phyloP scores from a whole-genome alignment of 169 alveolate genomes.

The Fabrea salina region DNA sequence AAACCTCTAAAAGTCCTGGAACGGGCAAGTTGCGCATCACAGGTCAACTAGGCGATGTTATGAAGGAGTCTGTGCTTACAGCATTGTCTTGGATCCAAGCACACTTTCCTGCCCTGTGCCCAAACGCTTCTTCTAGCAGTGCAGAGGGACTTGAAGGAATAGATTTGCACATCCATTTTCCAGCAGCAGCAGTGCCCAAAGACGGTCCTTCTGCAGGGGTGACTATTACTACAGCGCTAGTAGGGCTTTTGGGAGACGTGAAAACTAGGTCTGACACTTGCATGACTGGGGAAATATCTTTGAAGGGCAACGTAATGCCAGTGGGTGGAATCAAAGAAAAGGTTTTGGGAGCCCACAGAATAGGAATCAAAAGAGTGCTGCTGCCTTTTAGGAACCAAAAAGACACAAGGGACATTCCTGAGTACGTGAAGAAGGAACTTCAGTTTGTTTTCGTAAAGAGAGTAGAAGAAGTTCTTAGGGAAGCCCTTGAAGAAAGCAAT shows the following conservation, averaged over 20 bases:
- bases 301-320: conserved; percentile 90
- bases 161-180: conserved; percentile 89
- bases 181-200: conserved; percentile 90
- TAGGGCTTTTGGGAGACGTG: conserved; percentile 76
- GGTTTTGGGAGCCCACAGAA: conserved; percentile 89
- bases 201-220: conserved; percentile 94
- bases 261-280: conserved; percentile 66
- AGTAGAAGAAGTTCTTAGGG: not conserved
- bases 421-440: not conserved
- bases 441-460: not conserved
- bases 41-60: conserved; percentile 91
- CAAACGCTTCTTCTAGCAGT: conserved; percentile 44
- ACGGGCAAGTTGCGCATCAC: conserved; percentile 80
- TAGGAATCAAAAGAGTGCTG: conserved; percentile 76
- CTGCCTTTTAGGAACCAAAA: conserved; percentile 67
- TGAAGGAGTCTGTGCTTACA: conserved; percentile 91
- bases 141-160: conserved; percentile 74
- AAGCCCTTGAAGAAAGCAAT: not conserved
- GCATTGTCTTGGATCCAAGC: conserved; percentile 85
- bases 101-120: not conserved
- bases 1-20: not conserved
- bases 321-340: conserved; percentile 95
- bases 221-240: conserved; percentile 88
- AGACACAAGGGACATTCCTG: conserved; percentile 20
- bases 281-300: conserved; percentile 95